phyloP scores from a whole-genome alignment of 2,329 filamentous ascomycete species.

The Penicillium sp. region DNA sequence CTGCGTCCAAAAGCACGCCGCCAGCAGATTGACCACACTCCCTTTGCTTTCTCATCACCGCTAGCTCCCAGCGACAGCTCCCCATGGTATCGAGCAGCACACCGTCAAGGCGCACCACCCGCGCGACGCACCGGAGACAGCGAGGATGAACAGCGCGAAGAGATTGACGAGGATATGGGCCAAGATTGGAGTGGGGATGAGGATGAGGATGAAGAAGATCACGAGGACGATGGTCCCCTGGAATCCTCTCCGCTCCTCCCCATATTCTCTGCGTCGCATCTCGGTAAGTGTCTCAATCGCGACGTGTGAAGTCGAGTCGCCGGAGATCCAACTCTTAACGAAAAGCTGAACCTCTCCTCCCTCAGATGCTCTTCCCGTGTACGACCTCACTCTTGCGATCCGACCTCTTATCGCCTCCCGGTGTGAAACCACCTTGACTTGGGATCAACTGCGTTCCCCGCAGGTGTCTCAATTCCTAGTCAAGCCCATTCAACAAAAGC shows the following conservation, averaged over 20 bases:
- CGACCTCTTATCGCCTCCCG: conserved; percentile 79
- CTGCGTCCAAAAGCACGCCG: conserved; percentile 28
- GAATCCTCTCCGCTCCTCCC: conserved; percentile 65
- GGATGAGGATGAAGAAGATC: conserved; percentile 43
- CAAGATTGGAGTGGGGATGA: conserved; percentile 35
- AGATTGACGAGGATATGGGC: conserved; percentile 45
- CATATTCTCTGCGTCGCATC: conserved; percentile 76
- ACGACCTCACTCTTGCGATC: conserved; percentile 87
- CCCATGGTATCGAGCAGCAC: conserved; percentile 21
- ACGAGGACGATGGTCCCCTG: conserved; percentile 49
- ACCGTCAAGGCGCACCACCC: conserved; percentile 17
- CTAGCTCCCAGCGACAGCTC: conserved; percentile 18
- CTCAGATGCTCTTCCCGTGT: conserved; percentile 81
- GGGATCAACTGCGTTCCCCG: conserved; percentile 94
- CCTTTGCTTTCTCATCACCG: conserved; percentile 22
- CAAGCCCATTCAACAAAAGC: conserved; percentile 92
- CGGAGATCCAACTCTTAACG: conserved; percentile 1
- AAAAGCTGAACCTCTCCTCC: background rate
- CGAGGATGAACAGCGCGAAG: conserved; percentile 30
- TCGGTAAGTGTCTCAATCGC: conserved; percentile 59
- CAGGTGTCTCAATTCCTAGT: conserved; percentile 94
- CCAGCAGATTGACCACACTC: conserved; percentile 21
- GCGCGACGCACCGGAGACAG: conserved; percentile 14
- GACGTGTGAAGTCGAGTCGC: background rate
- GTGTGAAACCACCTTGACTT: conserved; percentile 89